Conservation (phyloP, 257 asterid species). For the Rehmannia glutinosa region DNA sequence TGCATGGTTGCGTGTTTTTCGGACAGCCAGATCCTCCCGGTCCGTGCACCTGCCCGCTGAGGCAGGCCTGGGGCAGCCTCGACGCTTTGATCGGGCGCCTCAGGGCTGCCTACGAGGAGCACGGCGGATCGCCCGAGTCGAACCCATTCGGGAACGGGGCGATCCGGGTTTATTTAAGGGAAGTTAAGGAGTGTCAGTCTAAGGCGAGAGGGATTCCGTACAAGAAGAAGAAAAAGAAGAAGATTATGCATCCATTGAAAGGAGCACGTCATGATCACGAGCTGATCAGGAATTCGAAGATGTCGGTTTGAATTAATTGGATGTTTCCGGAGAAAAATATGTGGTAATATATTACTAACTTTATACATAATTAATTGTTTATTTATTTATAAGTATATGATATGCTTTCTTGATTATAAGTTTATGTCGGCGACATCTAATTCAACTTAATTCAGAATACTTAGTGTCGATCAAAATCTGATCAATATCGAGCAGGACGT, state of each 20-base stretch:
- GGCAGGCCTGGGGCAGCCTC: conserved; percentile 55
- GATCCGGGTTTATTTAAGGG: conserved; percentile 33
- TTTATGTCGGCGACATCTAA: background rate
- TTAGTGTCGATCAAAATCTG: too few species aligned
- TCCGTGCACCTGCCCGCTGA: conserved; percentile 42
- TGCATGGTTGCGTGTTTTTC: conserved; percentile 41
- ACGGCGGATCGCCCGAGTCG: conserved; percentile 35
- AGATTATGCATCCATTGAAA: too few species aligned
- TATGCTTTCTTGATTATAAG: background rate
- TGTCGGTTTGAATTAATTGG: background rate
- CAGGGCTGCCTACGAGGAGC: conserved; percentile 50
- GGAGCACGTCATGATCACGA: background rate
- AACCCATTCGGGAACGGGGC: conserved; percentile 44
- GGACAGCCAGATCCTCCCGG: conserved; percentile 52
- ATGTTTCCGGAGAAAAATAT: too few species aligned
- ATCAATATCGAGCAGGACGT: too few species aligned
- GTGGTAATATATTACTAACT: too few species aligned
- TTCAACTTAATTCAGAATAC: background rate
- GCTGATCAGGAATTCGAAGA: conserved; percentile 13
- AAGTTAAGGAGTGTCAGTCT: conserved; percentile 42
- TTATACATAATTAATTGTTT: too few species aligned
- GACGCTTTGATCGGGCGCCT: conserved; percentile 45
- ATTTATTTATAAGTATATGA: background rate
- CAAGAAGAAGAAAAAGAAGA: conserved; percentile 41
- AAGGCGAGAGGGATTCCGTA: conserved; percentile 42